These are phyloP conservation scores for Quercus tomentella DNA, from an alignment of 331 rosid genomes.

Conservation along the genomic window DNA sequence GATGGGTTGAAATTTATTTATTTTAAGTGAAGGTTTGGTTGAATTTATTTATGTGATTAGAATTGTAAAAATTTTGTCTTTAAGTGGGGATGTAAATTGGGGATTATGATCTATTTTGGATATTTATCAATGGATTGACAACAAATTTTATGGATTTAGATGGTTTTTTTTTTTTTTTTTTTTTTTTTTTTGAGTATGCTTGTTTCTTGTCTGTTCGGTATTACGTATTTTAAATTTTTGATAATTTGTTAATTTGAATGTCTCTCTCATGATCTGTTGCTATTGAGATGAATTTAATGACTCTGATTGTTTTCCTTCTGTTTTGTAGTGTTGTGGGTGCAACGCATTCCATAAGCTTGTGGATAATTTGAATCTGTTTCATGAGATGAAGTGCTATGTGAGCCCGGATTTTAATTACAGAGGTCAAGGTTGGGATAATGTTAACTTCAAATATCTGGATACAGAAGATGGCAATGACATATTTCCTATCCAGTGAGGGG, in stretches of 20 bases:
- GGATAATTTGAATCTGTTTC: conserved; percentile 90
- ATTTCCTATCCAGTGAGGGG: conserved; percentile 52
- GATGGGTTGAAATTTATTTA: no score
- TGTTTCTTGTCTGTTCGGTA: no score
- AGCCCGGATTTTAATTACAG: conserved; percentile 68
- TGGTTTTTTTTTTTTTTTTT: not conserved
- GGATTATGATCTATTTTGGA: not conserved
- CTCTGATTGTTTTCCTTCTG: not conserved
- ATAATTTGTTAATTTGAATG: not conserved
- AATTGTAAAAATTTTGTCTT: no score
- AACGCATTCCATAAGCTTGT: conserved; percentile 90
- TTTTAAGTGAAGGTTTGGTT: no score
- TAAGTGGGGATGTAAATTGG: not conserved
- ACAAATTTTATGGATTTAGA: not conserved
- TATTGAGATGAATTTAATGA: not conserved
- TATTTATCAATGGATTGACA: not conserved
- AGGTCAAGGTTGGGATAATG: conserved; percentile 68
- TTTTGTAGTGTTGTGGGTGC: conserved; percentile 83
- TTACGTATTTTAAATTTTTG: not conserved
- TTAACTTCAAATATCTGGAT: conserved; percentile 56
- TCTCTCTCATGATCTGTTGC: not conserved
- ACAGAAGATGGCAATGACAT: conserved; percentile 42
- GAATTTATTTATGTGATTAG: no score
- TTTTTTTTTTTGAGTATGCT: not conserved
- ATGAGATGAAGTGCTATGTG: conserved; percentile 85